Base-by-base conservation (phyloP, 1,284 basidiomycete genomes). In the Paramarasmius palmivorus region DNA sequence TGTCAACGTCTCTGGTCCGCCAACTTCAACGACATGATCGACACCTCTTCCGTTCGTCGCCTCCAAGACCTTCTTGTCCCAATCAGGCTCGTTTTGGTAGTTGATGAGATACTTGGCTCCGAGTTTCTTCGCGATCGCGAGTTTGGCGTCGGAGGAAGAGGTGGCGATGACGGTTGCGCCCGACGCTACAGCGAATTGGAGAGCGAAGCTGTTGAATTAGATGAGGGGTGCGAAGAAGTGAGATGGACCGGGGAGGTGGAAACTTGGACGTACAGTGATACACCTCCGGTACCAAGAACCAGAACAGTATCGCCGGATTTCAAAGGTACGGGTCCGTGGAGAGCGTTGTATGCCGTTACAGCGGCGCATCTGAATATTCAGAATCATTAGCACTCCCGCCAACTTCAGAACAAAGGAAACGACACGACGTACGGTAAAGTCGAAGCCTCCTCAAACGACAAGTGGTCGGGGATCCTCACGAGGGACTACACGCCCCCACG, bases 111-210 rank as follows among this genome's bases (percentile, higher is more conserved):
- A 63, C 4, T 68, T 68, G 3, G 68, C 76, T 4, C 75, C 75
- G n/a, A 77, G 62, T 49, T 66, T 63, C 57, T 64, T 67, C 0
- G 65, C 71, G 19, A 70, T 40, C 49, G 71, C 62, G 5, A 77
- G 68, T 63, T 83, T 83, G 40, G 73, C 71, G 56, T 79, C 76
- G 1, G 76, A 77, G 2, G 77, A 79, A 0, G 75, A 79, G 3
- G 79, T 81, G 36, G 72, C 63, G 57, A 83, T 77, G 12, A 76
- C 76, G 7, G 61, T 71, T 3, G 78, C 78, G 14, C 81, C 79
- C 0, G 72, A 71, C 3, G 73, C 76, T 22, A 73, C 66, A 2
- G 76, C 78, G 49, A 81, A 64, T 61, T 79, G 77, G 17, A 69
- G 52, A 35, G 65, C 70, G 61, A 76, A 69, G 29, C 68, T 74